Evolutionary conservation across 2,329 filamentous ascomycete genomes (phyloP), one percentile per base, ranked within the genome.

Genomic region (Blastomyces gilchristii): DNA sequence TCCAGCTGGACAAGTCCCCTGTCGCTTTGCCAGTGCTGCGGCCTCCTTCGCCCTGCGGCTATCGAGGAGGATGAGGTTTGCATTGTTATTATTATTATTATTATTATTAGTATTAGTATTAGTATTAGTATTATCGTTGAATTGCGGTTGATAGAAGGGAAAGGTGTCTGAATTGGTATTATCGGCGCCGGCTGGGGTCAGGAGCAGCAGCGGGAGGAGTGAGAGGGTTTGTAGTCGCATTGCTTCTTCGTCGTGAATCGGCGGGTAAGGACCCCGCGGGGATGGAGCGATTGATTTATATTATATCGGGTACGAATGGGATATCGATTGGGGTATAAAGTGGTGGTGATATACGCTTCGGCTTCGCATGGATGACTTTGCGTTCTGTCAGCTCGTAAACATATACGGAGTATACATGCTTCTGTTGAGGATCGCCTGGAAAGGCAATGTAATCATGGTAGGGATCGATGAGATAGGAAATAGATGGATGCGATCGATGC

Each of bases 1-100:
- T 63, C 77, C 78, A 25, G 70, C 73, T 7, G 81, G 81, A 71
- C 85, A 87, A 63, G 70, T 73, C 61, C 71, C 69, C 49, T 71
- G 68, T 43, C 68, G 67, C 53, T 60, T 67, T 47, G 61, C 63
- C 11, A 67, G 61, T n/a, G 39, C 43, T 14, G 58, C 41, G 25
- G 34, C 58, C 25, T 61, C 63, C 28, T 52, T 56, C 28, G 47
- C 61, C 50, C 63, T 49, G 62, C 61, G 63, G 2, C n/a, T 34
- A 39, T 63, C 57, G 34, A 63, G 34, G 22, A 63, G 31, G 31
- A 53, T 43, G 28, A 56, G 54, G 31, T 59, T 50, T 14, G 43
- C 60, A 49, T 62, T 61, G 45, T 43, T 58, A 45, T 52, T 41
- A 14, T 50, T 63, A 34, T 60, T 58, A 22, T 34, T 34, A 34